These are phyloP conservation scores for Ustilago cynodontis DNA, from an alignment of 1,284 basidiomycete genomes.

Conservation along the genomic window DNA sequence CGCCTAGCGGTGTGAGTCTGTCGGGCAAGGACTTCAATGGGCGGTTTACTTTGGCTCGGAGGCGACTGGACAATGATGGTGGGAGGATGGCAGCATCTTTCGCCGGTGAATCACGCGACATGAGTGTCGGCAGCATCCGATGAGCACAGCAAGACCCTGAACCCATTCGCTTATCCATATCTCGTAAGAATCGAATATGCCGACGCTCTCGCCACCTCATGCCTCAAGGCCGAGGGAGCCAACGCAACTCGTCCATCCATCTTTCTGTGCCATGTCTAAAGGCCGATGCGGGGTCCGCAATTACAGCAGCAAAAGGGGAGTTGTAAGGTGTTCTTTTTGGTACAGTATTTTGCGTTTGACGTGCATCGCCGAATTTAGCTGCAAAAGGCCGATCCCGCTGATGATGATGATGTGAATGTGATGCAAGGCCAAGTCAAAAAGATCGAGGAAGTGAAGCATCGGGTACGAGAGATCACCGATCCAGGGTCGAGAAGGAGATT, in stretches of 20 bases:
- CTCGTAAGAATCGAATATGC: not conserved
- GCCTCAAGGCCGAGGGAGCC: no score
- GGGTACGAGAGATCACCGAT: not conserved
- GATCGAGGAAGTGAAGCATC: conserved; percentile 3
- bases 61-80: not conserved
- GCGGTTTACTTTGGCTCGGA: not conserved
- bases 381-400: conserved; percentile 10
- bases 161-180: not conserved
- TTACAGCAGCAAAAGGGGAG: no score
- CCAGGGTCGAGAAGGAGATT: not conserved
- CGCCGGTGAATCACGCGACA: not conserved
- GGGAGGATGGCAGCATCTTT: not conserved
- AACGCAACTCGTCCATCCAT: no score
- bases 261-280: no score
- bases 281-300: no score
- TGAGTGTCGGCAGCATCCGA: not conserved
- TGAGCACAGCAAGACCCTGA: not conserved
- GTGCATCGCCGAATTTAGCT: conserved; percentile 23
- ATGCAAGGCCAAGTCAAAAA: not conserved
- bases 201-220: not conserved
- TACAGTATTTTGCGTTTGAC: conserved; percentile 11
- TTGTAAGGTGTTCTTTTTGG: no score
- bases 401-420: conserved; percentile 12
- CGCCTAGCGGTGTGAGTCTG: not conserved
- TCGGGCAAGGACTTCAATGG: not conserved